Percentiles rank a stretch among this genome's conserved stretches.
Conservation (phyloP, 2,329 filamentous ascomycete genomes). For the Aspergillus vadensis region DNA sequence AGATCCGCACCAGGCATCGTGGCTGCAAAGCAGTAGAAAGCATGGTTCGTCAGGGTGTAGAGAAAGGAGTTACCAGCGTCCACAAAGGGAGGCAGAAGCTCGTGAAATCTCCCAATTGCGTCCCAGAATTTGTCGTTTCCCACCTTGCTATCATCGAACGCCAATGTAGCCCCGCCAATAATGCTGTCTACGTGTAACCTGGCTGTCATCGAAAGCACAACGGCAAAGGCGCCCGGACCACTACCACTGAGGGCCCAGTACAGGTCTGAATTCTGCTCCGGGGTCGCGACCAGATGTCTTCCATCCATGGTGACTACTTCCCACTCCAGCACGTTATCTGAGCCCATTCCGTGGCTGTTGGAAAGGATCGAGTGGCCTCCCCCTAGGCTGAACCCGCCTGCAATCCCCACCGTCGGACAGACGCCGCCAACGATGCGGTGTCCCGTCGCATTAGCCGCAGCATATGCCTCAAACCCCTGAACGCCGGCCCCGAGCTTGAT, state of each 20-base stretch:
- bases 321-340: slow-evolving; percentile 54
- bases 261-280: slow-evolving; percentile 20
- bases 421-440: slow-evolving; percentile 57
- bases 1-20: too few species aligned
- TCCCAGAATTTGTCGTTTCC: too few species aligned
- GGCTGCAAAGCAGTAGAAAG: too few species aligned
- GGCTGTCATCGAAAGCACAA: slow-evolving; percentile 52
- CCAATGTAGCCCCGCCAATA: slow-evolving; percentile 41
- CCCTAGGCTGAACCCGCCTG: slow-evolving; percentile 61
- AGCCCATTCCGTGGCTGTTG: slow-evolving; percentile 52
- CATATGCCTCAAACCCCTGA: slow-evolving; percentile 52
- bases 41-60: too few species aligned
- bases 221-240: slow-evolving; percentile 19
- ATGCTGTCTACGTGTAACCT: slow-evolving; percentile 47
- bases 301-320: slow-evolving; percentile 51
- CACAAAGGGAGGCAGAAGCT: too few species aligned
- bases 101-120: slow-evolving; percentile 38
- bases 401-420: slow-evolving; percentile 57
- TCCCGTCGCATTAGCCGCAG: slow-evolving; percentile 47
- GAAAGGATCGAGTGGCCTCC: slow-evolving; percentile 59
- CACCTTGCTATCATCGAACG: slow-evolving; percentile 29
- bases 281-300: slow-evolving; percentile 14
- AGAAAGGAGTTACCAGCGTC: too few species aligned
- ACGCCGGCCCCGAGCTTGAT: slow-evolving; percentile 58
- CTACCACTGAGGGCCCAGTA: slow-evolving; percentile 26